Percentiles rank a stretch among this genome's conserved stretches.
phyloP scores from a whole-genome alignment of 345 rosid genomes.

The Salix koriyanagi region DNA sequence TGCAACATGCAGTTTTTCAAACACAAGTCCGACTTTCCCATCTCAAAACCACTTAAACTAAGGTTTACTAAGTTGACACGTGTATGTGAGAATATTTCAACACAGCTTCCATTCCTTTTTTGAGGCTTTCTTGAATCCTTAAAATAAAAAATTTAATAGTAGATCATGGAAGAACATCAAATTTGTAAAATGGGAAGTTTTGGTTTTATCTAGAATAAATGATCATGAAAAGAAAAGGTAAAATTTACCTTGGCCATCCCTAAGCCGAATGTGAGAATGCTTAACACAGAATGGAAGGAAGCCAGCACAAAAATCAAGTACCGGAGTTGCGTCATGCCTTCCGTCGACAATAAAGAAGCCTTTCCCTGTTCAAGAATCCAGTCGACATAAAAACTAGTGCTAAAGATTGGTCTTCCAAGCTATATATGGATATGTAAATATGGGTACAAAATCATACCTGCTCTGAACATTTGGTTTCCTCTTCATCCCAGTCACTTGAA shows the following conservation, averaged over 20 bases:
- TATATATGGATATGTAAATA: no score
- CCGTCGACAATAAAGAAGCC: slow-evolving; percentile 42
- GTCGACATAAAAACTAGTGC: neutral
- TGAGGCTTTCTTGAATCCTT: neutral
- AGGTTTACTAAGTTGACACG: neutral
- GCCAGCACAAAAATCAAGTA: slow-evolving; percentile 52
- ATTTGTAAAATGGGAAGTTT: no score
- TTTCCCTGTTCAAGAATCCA: slow-evolving; percentile 41
- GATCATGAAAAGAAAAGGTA: neutral
- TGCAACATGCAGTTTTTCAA: slow-evolving; percentile 6
- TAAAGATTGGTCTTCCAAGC: neutral
- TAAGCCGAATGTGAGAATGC: slow-evolving; percentile 46
- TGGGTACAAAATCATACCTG: slow-evolving; percentile 25
- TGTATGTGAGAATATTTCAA: neutral
- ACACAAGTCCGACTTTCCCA: slow-evolving; percentile 15
- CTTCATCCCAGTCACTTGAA: slow-evolving; percentile 20
- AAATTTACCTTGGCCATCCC: slow-evolving; percentile 63
- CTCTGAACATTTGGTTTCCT: slow-evolving; percentile 43
- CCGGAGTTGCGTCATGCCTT: slow-evolving; percentile 47
- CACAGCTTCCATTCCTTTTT: neutral
- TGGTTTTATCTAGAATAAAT: neutral
- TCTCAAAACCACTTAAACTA: neutral
- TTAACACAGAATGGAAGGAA: slow-evolving; percentile 45
- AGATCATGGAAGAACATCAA: neutral
- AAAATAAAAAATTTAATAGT: neutral